phyloP scores from a whole-genome alignment of 2,329 filamentous ascomycete species.

The Microsporum canis region DNA sequence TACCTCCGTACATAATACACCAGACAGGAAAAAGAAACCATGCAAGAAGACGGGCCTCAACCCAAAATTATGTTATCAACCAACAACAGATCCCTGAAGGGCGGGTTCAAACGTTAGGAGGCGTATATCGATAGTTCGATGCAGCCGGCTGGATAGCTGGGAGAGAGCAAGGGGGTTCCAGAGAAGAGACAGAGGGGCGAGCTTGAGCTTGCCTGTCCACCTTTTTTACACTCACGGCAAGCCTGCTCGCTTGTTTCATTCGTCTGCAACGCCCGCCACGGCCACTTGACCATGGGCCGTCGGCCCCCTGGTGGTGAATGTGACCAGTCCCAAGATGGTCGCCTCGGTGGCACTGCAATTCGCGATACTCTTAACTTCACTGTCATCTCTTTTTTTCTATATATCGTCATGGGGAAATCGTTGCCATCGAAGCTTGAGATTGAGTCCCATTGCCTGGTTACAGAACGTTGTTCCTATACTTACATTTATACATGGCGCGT shows the following conservation, averaged over 20 bases:
- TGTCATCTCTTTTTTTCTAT: background rate
- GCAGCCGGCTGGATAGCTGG: background rate
- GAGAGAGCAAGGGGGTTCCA: background rate
- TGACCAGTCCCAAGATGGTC: slow-evolving; percentile 1
- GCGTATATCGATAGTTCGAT: slow-evolving; percentile 3
- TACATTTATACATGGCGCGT: background rate
- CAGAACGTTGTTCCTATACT: background rate
- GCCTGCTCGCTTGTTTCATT: slow-evolving; percentile 1
- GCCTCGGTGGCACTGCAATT: background rate
- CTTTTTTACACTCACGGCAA: background rate
- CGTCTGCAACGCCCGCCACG: slow-evolving; percentile 2
- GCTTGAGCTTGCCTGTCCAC: background rate
- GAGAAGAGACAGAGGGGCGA: background rate
- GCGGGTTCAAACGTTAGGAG: slow-evolving; percentile 1
- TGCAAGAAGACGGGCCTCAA: background rate
- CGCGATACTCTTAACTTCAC: background rate
- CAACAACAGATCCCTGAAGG: background rate
- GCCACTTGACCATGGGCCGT: background rate
- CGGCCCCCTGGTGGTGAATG: background rate
- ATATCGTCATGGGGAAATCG: background rate
- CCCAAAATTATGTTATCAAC: background rate
- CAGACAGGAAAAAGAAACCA: background rate
- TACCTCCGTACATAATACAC: background rate
- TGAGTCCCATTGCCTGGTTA: background rate
- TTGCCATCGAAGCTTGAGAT: background rate